Evolutionary conservation across 2,329 filamentous ascomycete genomes (phyloP).

Genomic region (Aspergillus terreus): DNA sequence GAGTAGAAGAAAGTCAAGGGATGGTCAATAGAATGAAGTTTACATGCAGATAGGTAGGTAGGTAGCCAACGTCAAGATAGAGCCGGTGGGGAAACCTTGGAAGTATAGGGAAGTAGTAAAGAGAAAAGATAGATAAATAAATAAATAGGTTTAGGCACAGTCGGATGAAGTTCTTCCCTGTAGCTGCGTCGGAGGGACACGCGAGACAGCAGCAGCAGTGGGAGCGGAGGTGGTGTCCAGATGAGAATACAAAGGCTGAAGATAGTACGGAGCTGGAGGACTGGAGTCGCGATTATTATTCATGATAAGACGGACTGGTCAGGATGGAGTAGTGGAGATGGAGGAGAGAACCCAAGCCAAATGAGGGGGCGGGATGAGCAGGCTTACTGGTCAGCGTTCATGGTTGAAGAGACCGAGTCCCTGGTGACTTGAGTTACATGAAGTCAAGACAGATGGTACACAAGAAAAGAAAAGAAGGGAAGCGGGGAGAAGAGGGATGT

Average conservation of each 20-base stretch:
- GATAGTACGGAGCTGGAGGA: constrained; percentile 13
- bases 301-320: constrained; percentile 16
- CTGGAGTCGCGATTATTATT: constrained; percentile 11
- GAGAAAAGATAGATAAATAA: not conserved
- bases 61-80: constrained; percentile 1
- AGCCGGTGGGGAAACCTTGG: no score
- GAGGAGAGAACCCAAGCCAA: not conserved
- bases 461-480: not conserved
- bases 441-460: not conserved
- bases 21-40: not conserved
- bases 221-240: constrained; percentile 1
- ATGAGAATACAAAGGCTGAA: not conserved
- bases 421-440: constrained; percentile 6
- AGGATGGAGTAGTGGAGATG: constrained; percentile 13
- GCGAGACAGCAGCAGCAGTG: constrained; percentile 2
- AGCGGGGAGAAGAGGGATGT: not conserved
- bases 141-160: constrained; percentile 24
- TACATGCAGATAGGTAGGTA: constrained; percentile 5
- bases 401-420: constrained; percentile 4
- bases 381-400: constrained; percentile 23
- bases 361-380: constrained; percentile 7
- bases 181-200: constrained; percentile 1
- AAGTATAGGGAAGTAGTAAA: not conserved
- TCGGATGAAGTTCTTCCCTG: constrained; percentile 18
- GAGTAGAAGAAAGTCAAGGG: not conserved